Evolutionary conservation across 2,329 filamentous ascomycete species (phyloP), one percentile per base, ranked within the genome.

Genomic region (Colletotrichum graminicola): DNA sequence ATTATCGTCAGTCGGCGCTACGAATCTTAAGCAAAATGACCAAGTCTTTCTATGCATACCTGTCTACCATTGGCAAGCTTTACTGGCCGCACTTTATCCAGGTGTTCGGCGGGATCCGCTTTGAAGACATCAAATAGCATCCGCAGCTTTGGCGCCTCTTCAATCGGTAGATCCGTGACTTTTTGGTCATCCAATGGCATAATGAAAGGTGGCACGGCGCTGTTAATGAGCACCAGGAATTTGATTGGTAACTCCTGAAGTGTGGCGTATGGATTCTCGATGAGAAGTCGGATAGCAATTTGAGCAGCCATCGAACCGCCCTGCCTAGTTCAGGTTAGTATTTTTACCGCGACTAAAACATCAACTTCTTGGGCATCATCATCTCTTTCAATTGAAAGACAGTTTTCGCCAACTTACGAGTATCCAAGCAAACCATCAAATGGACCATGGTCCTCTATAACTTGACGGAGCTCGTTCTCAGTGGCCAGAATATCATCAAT

Each of bases 351-450:
- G n/a, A 10, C 16, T 4, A 52, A 18, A 52, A 52, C 26, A 10
- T 52, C 5, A 29, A 29, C 5, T 51, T 1, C 16, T 1, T 12
- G 1, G 14, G 47, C 7, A 29, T 51, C 2, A 16, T 29, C 6
- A 26, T 16, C 23, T 23, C 47, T 1, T 29, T 16, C 16, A 5
- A 51, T 18, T 23, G 10, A 26, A 1, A 14, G 47, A 32, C 7
- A 21, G 14, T 3, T 5, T 21, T 2, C 7, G 26, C 3, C 49
- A 6, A 52, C 49, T 52, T 52, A 52, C 49, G 49, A 52, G 49
- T 63, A 63, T 63, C 61, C 61, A 11, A 63, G 12, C 34, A 63
- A 43, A 34, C 61, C 61, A 34, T 63, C 61, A n/a, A 63, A 63
- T 41, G 61, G 61, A 23, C 61, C 61, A 12, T 63, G 61, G 23